Conservation (phyloP, 2,329 filamentous ascomycete species). For the Hypoxylon sp. region DNA sequence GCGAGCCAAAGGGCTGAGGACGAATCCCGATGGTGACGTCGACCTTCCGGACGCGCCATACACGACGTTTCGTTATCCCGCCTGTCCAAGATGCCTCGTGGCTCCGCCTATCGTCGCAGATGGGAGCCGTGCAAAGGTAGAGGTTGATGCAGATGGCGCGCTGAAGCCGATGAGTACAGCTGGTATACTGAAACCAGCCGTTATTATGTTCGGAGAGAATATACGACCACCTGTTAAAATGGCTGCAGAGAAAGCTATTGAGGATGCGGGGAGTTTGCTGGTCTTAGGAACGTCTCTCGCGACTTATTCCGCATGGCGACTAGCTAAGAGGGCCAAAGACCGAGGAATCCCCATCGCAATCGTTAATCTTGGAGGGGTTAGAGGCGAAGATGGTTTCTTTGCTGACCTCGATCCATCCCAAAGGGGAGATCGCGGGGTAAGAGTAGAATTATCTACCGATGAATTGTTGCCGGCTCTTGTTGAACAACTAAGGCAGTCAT, state of each 20-base stretch:
- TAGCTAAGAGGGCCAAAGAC: conserved; percentile 87
- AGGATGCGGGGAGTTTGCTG: conserved; percentile 80
- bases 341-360: conserved; percentile 88
- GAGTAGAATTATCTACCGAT: conserved; percentile 72
- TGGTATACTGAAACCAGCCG: conserved; percentile 91
- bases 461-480: conserved; percentile 71
- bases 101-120: conserved; percentile 71
- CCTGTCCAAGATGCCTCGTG: conserved; percentile 84
- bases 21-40: conserved; percentile 95
- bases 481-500: conserved; percentile 61
- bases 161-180: conserved; percentile 77
- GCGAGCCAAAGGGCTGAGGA: conserved; percentile 77
- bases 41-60: conserved; percentile 91
- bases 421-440: conserved; percentile 66
- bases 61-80: conserved; percentile 89
- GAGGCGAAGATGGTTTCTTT: conserved; percentile 83
- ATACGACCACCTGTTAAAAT: conserved; percentile 79
- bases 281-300: conserved; percentile 91
- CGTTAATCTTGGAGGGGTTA: conserved; percentile 87
- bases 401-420: conserved; percentile 67
- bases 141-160: conserved; percentile 84
- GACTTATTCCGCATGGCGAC: conserved; percentile 93
- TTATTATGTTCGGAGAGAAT: conserved; percentile 97
- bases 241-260: conserved; percentile 84
- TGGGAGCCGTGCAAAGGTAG: conserved; percentile 70